phyloP scores from a whole-genome alignment of 1,284 basidiomycete species.

The Pyrrhoderma lamaoense region DNA sequence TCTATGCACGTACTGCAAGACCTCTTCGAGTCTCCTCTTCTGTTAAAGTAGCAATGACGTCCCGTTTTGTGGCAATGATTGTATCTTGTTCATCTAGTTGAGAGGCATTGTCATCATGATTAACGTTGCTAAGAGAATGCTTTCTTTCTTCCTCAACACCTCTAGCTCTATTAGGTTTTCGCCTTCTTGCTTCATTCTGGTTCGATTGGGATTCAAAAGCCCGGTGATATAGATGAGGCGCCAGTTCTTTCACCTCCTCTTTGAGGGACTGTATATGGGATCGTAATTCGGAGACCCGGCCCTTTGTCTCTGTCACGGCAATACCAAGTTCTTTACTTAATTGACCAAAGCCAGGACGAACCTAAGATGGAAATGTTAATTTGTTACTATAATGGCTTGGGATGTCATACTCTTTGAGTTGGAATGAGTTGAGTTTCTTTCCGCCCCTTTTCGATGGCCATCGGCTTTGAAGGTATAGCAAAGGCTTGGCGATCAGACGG shows the following conservation, averaged over 20 bases:
- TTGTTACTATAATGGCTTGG: too few relatives aligned
- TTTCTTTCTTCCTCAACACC: neutral
- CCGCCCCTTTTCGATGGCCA: too few relatives aligned
- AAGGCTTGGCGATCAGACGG: too few relatives aligned
- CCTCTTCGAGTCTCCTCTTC: conserved; percentile 4
- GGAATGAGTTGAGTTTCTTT: too few relatives aligned
- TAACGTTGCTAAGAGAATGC: neutral
- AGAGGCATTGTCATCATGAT: neutral
- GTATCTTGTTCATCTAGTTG: neutral
- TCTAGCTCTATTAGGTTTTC: too few relatives aligned
- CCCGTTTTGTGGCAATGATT: neutral
- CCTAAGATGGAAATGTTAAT: too few relatives aligned
- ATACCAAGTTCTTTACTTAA: conserved; percentile 8
- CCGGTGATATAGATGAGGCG: conserved; percentile 9
- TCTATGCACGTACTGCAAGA: conserved; percentile 4
- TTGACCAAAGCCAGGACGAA: neutral
- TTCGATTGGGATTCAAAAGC: conserved; percentile 3
- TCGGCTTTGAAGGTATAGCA: too few relatives aligned
- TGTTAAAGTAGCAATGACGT: neutral
- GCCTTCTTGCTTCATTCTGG: too few relatives aligned
- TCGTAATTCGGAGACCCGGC: conserved; percentile 3
- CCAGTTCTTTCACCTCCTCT: conserved; percentile 9
- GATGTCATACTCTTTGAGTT: too few relatives aligned
- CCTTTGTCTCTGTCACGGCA: conserved; percentile 2
- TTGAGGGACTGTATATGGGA: conserved; percentile 6